Evolutionary conservation across 345 rosid species (phyloP).

Genomic region (Citropsis articulata): DNA sequence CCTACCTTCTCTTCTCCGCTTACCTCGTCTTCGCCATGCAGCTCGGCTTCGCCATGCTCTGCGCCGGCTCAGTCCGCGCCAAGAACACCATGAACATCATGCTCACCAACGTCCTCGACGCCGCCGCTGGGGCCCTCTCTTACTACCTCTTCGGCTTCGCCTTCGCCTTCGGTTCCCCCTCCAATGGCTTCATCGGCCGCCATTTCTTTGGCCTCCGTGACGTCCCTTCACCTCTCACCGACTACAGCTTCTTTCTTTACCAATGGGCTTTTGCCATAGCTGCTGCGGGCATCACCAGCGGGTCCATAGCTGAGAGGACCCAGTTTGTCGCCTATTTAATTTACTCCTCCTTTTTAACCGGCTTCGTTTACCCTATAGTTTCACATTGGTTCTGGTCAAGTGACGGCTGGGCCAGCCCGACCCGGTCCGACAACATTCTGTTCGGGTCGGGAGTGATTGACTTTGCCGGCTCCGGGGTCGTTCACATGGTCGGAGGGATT

Average conservation of each 20-base stretch:
- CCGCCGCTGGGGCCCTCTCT: conserved; percentile 67
- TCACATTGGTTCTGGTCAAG: conserved; percentile 82
- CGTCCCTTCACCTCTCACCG: conserved; percentile 28
- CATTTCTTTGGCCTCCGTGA: conserved; percentile 53
- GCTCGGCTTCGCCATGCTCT: conserved; percentile 83
- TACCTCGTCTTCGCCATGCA: conserved; percentile 85
- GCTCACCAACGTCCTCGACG: conserved; percentile 77
- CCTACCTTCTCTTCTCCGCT: conserved; percentile 79
- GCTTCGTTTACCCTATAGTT: conserved; percentile 64
- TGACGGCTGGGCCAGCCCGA: conserved; percentile 70
- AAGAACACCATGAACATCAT: conserved; percentile 86
- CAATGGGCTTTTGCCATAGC: conserved; percentile 89
- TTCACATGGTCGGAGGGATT: conserved; percentile 82
- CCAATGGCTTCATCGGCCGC: conserved; percentile 70
- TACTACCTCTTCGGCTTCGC: conserved; percentile 78
- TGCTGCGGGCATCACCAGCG: conserved; percentile 77
- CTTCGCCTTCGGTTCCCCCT: conserved; percentile 70
- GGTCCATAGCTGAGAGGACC: conserved; percentile 78
- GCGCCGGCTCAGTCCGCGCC: conserved; percentile 78
- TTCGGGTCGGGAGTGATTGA: conserved; percentile 63
- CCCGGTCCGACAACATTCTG: conserved; percentile 24
- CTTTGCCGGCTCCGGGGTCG: conserved; percentile 83
- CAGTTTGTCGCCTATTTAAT: conserved; percentile 76
- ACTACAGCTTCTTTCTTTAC: conserved; percentile 64
- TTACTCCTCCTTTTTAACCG: conserved; percentile 65